Conservation (phyloP, 2,329 filamentous ascomycete species). For the Colletotrichum noveboracense region DNA sequence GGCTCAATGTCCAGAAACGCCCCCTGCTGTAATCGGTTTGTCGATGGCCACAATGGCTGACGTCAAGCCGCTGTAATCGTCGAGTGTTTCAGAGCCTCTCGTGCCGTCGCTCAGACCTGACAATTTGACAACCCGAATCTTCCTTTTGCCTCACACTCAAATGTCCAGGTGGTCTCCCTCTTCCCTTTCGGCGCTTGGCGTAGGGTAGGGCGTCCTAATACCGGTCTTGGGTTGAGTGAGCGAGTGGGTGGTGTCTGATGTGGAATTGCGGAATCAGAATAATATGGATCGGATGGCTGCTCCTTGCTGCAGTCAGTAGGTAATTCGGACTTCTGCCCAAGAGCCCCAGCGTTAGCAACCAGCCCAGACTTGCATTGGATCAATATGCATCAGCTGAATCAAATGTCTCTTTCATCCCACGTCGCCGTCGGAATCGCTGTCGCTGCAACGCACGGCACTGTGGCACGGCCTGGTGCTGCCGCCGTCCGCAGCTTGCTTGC, state of each 20-base stretch:
- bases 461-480: neutral
- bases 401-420: slow-evolving; percentile 13
- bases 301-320: neutral
- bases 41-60: neutral
- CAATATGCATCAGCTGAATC: neutral
- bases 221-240: neutral
- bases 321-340: neutral
- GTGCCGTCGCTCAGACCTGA: neutral
- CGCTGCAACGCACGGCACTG: neutral
- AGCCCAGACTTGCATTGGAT: neutral
- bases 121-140: neutral
- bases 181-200: slow-evolving; percentile 14
- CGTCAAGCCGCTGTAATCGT: slow-evolving; percentile 8
- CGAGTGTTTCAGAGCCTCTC: slow-evolving; percentile 11
- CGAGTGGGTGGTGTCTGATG: neutral
- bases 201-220: neutral
- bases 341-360: neutral
- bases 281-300: neutral
- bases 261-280: neutral
- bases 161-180: neutral
- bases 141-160: neutral
- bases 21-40: neutral
- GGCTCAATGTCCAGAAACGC: neutral
- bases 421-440: neutral
- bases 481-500: neutral